phyloP scores from a whole-genome alignment of 257 asterid genomes.

The Haberlea rhodopensis region DNA sequence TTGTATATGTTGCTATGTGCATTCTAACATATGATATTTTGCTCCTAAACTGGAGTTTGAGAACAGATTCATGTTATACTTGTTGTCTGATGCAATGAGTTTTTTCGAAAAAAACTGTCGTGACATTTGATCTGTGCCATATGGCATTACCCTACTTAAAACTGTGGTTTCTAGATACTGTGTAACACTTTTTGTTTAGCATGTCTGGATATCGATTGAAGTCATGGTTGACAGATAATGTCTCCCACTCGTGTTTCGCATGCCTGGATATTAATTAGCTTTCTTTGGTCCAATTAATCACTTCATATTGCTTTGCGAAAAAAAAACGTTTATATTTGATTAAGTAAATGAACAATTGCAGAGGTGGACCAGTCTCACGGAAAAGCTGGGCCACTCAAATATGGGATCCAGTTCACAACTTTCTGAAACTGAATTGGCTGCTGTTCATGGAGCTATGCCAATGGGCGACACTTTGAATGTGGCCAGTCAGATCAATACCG shows the following conservation, averaged over 20 bases:
- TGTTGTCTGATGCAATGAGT: too few relatives aligned
- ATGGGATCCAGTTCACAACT: slow-evolving; percentile 48
- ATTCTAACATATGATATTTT: not conserved
- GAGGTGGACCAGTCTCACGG: slow-evolving; percentile 75
- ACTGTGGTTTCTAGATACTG: not conserved
- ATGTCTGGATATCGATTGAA: not conserved
- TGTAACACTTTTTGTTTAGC: not conserved
- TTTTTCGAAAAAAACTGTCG: not conserved
- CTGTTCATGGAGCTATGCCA: slow-evolving; percentile 64
- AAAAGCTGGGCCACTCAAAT: slow-evolving; percentile 42
- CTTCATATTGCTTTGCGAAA: not conserved
- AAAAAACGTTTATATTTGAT: slow-evolving; percentile 18
- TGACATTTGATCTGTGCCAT: not conserved
- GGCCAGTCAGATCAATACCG: slow-evolving; percentile 40
- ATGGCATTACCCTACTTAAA: not conserved
- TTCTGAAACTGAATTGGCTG: slow-evolving; percentile 62
- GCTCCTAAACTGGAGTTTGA: not conserved
- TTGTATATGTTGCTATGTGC: not conserved
- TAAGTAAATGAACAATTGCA: slow-evolving; percentile 31
- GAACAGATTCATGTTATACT: not conserved
- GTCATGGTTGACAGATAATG: slow-evolving; percentile 10
- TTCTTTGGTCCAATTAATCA: slow-evolving; percentile 30
- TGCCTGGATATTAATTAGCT: slow-evolving; percentile 39
- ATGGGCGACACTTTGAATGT: slow-evolving; percentile 48
- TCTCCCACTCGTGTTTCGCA: slow-evolving; percentile 27